Base-by-base conservation (phyloP, 306 rosid genomes). In the Cyamopsis tetragonoloba region DNA sequence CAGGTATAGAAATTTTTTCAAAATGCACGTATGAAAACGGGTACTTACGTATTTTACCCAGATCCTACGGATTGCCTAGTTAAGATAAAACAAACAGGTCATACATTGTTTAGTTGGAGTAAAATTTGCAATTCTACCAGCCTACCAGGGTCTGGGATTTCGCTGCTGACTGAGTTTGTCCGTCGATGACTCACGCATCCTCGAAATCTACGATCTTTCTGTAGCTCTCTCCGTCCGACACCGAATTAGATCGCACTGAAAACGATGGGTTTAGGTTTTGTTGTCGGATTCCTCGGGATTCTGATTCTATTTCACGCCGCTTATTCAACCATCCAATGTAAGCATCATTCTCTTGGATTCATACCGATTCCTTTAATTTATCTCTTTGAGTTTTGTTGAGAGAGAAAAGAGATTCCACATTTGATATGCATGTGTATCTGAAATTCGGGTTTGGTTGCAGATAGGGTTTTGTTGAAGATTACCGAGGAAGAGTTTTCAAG, bases 401-500 rank as follows among this genome's bases (percentile, higher is more conserved):
- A 10, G 17, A n/a, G 3, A 38, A 30, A 71, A 56, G n/a, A 59
- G 42, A 11, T 38, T 35, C 8, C 7, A 39, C 5, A 50, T 49
- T 71, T 53, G 62, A 12, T n/a, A n/a, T 28, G 30, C 8, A 27
- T 39, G 14, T 13, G 14, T 44, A 31, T 66, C 41, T 57, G 39
- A 68, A 38, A 62, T 61, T 73, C 13, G 55, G 75, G 62, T 72
- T 59, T 75, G 44, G 43, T 31, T 78, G 76, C 85, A 91, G 98
- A 91, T 59, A 84, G 92, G 83, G 79, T 78, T 43, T 77, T 91
- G 84, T 64, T 89, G 86, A 91, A 91, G 90, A 91, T 91, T 60
- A 87, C 71, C 48, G 96, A 91, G 75, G 95, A 87, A 68, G 90
- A 91, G 83, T 91, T 91, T 84, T 83, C 95, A 2, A 90, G 88